Evolutionary conservation across 2,329 filamentous ascomycete species (phyloP).

Genomic region (Colletotrichum simmondsii): DNA sequence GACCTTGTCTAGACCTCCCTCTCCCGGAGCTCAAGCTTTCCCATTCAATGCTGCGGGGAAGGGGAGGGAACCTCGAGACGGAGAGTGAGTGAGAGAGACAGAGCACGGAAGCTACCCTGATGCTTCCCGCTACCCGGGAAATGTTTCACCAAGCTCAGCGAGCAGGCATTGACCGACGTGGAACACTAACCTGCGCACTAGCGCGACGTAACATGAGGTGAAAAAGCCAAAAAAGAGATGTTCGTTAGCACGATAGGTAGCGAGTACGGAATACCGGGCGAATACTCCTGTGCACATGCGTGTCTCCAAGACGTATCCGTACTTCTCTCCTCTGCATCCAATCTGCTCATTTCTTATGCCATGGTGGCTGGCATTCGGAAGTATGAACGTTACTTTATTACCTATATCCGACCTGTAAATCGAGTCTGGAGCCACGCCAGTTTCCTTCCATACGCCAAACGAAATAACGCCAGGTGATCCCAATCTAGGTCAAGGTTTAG

Average conservation of each 20-base stretch:
- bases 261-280: not conserved
- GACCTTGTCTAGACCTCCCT: not conserved
- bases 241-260: no score
- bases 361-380: not conserved
- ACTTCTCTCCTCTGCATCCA: not conserved
- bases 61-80: not conserved
- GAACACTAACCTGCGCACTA: not conserved
- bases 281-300: not conserved
- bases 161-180: not conserved
- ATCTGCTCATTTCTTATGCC: not conserved
- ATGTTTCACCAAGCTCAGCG: slow-evolving; percentile 18
- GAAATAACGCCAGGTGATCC: not conserved
- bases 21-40: slow-evolving; percentile 14
- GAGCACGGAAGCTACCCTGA: slow-evolving; percentile 11
- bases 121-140: slow-evolving; percentile 10
- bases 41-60: slow-evolving; percentile 5
- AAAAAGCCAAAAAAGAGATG: not conserved
- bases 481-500: not conserved
- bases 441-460: not conserved
- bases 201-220: not conserved
- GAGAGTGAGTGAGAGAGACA: not conserved
- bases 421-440: not conserved
- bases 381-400: not conserved
- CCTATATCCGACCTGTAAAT: no score
- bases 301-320: not conserved